Evolutionary conservation across 2,329 filamentous ascomycete species (phyloP).

Genomic region (Arthrobotrys megalospora): DNA sequence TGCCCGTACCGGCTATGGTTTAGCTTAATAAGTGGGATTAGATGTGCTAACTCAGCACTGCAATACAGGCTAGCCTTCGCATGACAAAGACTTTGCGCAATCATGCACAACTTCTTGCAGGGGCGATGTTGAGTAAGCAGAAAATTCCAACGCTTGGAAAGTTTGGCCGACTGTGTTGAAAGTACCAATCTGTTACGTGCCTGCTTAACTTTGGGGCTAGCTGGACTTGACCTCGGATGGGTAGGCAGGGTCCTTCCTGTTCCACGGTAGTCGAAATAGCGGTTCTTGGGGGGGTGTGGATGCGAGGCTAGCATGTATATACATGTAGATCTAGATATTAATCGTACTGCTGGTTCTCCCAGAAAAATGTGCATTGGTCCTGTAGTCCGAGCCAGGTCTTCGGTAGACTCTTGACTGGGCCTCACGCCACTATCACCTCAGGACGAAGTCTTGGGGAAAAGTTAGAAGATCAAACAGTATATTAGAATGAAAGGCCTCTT

Average conservation of each 20-base stretch:
- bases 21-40: conserved; percentile 39
- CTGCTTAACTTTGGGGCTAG: neutral
- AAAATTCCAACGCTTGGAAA: conserved; percentile 43
- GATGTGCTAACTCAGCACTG: conserved; percentile 45
- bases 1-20: conserved; percentile 22
- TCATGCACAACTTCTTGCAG: conserved; percentile 7
- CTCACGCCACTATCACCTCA: conserved; percentile 30
- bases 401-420: neutral
- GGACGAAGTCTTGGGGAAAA: neutral
- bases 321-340: neutral
- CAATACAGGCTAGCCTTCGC: neutral
- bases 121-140: conserved; percentile 50
- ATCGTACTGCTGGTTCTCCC: neutral
- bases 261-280: conserved; percentile 4
- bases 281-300: neutral
- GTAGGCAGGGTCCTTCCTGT: conserved; percentile 13
- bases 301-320: neutral
- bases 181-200: neutral
- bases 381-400: neutral
- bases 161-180: conserved; percentile 36
- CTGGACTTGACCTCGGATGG: neutral
- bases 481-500: neutral
- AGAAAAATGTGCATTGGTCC: neutral
- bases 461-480: neutral
- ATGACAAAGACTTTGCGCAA: conserved; percentile 42